These are phyloP conservation scores for Claviceps paspali DNA, from an alignment of 2,329 filamentous ascomycete genomes.

Conservation along the genomic window DNA sequence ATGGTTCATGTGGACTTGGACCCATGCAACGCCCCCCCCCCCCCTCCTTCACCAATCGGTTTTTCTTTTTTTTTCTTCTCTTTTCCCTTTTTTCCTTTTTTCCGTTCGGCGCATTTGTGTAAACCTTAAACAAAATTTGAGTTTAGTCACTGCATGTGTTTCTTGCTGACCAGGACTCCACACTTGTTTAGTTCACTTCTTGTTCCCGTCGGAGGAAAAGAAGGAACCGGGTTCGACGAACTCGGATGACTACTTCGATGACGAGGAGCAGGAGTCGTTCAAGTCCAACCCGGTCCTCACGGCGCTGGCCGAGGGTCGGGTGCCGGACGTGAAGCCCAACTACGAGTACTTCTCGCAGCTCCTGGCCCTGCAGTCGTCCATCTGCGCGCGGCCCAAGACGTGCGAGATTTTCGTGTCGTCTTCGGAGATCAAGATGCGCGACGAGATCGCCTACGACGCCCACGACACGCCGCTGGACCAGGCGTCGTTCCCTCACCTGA, in stretches of 20 bases:
- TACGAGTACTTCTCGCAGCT: conserved; percentile 47
- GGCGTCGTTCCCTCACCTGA: conserved; percentile 39
- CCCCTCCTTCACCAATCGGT: no score
- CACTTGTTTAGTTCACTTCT: conserved; percentile 35
- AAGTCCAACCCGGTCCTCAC: conserved; percentile 50
- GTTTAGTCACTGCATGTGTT: neutral
- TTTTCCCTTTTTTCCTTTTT: no score
- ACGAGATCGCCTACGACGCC: conserved; percentile 29
- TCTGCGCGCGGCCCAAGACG: conserved; percentile 40
- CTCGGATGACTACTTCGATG: conserved; percentile 34
- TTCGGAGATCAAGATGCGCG: conserved; percentile 33
- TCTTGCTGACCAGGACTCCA: conserved; percentile 1
- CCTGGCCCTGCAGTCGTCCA: conserved; percentile 35
- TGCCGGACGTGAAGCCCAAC: conserved; percentile 44
- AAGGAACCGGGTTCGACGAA: conserved; percentile 46
- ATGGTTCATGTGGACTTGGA: no score
- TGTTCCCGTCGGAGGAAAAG: conserved; percentile 41
- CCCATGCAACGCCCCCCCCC: neutral
- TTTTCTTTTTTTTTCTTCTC: neutral
- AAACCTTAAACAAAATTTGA: neutral
- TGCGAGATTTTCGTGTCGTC: conserved; percentile 45
- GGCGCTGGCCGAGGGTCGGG: conserved; percentile 40
- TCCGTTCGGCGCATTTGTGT: no score
- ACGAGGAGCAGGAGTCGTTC: conserved; percentile 36
- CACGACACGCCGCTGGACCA: conserved; percentile 27